Evolutionary conservation across 1,284 basidiomycete genomes (phyloP).

Genomic region (Ustilago vetiveriae): DNA sequence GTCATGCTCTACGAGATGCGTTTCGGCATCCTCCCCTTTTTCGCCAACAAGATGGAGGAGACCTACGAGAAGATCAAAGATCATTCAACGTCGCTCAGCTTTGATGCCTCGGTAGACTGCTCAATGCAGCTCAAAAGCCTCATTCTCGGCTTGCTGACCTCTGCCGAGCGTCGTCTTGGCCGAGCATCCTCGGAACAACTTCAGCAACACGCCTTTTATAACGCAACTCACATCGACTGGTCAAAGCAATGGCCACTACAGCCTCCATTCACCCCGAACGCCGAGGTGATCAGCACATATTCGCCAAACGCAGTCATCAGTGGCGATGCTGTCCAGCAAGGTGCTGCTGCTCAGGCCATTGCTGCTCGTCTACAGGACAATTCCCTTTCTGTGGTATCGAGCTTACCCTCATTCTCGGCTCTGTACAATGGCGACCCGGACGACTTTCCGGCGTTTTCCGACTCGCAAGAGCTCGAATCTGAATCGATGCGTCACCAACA

Average conservation of each 20-base stretch:
- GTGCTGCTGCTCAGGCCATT: not conserved
- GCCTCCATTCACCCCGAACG: constrained; percentile 58
- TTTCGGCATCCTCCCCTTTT: constrained; percentile 62
- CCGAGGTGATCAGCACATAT: constrained; percentile 30
- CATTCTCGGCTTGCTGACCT: constrained; percentile 44
- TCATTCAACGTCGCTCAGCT: constrained; percentile 44
- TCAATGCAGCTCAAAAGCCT: constrained; percentile 35
- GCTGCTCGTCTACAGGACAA: constrained; percentile 19
- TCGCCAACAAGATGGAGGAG: constrained; percentile 57
- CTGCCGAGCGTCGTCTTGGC: constrained; percentile 47
- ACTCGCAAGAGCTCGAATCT: constrained; percentile 45
- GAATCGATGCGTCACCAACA: constrained; percentile 19
- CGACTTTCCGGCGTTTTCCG: constrained; percentile 59
- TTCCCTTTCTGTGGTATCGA: constrained; percentile 44
- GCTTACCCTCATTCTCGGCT: constrained; percentile 58
- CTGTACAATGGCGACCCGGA: constrained; percentile 55
- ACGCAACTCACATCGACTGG: constrained; percentile 52
- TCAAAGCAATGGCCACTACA: constrained; percentile 37
- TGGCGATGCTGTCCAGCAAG: constrained; percentile 3
- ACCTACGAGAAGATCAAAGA: constrained; percentile 62
- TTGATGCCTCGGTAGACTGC: constrained; percentile 35
- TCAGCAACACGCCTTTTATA: constrained; percentile 49
- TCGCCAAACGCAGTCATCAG: not conserved
- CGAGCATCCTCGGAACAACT: constrained; percentile 44
- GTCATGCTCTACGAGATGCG: constrained; percentile 65